Conservation (phyloP, 2,329 filamentous ascomycete species). For the Nothophoma quercina region DNA sequence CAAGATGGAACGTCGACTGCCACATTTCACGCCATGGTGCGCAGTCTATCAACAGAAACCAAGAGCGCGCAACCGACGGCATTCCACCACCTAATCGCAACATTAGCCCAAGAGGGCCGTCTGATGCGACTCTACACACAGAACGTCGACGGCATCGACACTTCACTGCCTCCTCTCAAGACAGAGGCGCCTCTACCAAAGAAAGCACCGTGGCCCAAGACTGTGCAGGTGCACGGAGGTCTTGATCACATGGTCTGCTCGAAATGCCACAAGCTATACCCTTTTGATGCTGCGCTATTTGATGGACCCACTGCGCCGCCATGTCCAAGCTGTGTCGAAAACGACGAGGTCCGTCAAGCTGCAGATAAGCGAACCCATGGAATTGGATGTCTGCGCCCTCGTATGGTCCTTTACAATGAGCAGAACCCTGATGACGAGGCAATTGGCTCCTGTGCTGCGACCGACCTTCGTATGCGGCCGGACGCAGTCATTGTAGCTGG, state of each 20-base stretch:
- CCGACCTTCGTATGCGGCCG: constrained; percentile 83
- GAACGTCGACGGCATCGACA: constrained; percentile 96
- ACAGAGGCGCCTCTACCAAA: constrained; percentile 82
- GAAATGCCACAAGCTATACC: constrained; percentile 80
- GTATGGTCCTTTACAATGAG: constrained; percentile 98
- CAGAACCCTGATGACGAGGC: constrained; percentile 96
- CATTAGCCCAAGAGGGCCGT: constrained; percentile 84
- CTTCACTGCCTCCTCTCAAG: constrained; percentile 76
- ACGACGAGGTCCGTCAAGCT: constrained; percentile 78
- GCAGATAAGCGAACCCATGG: constrained; percentile 92
- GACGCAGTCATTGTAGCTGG: constrained; percentile 95
- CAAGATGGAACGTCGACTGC: constrained; percentile 87
- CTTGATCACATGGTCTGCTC: constrained; percentile 96
- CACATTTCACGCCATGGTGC: constrained; percentile 96
- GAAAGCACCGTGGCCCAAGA: constrained; percentile 91
- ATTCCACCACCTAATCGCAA: constrained; percentile 94
- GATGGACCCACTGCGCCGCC: constrained; percentile 82
- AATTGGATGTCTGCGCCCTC: constrained; percentile 84
- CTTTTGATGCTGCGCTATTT: constrained; percentile 82
- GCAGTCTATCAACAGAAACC: constrained; percentile 81
- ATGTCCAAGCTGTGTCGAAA: constrained; percentile 76
- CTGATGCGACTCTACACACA: constrained; percentile 92
- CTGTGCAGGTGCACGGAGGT: constrained; percentile 92
- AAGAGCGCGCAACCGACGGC: constrained; percentile 79
- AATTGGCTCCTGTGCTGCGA: constrained; percentile 87